phyloP scores from a whole-genome alignment of 805 yeast species.

The Sugiyamaella boreocaroliniensis region DNA sequence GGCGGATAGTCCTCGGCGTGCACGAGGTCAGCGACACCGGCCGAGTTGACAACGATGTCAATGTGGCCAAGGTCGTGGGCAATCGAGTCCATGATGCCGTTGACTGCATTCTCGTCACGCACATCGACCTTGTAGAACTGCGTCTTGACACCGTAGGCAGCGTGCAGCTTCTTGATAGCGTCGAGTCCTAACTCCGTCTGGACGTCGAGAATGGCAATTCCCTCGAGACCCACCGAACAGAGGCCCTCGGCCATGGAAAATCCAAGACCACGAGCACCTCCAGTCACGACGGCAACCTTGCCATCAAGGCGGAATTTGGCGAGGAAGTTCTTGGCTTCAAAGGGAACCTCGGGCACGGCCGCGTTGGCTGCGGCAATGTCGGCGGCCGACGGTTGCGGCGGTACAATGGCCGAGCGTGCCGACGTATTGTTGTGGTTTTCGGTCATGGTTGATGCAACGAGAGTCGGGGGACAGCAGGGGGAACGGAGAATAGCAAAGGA shows the following conservation, averaged over 20 bases:
- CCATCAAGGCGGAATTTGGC: slow-evolving; percentile 51
- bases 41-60: slow-evolving; percentile 54
- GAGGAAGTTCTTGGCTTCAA: slow-evolving; percentile 34
- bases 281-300: slow-evolving; percentile 56
- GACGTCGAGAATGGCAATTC: slow-evolving; percentile 49
- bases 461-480: not conserved
- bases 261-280: slow-evolving; percentile 65
- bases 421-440: slow-evolving; percentile 9
- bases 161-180: slow-evolving; percentile 49
- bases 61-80: slow-evolving; percentile 49
- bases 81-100: slow-evolving; percentile 45
- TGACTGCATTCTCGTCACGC: slow-evolving; percentile 45
- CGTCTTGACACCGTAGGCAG: slow-evolving; percentile 47
- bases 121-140: slow-evolving; percentile 63
- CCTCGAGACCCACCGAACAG: slow-evolving; percentile 47
- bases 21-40: slow-evolving; percentile 63
- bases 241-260: slow-evolving; percentile 55
- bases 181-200: slow-evolving; percentile 56
- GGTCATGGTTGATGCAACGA: not conserved
- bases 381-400: slow-evolving; percentile 35
- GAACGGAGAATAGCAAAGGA: not conserved
- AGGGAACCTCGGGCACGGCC: slow-evolving; percentile 27
- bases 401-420: slow-evolving; percentile 34
- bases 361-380: slow-evolving; percentile 34
- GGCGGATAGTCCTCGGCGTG: slow-evolving; percentile 66